Evolutionary conservation across 2,329 filamentous ascomycete species (phyloP).

Genomic region (Coleophoma cylindrospora): DNA sequence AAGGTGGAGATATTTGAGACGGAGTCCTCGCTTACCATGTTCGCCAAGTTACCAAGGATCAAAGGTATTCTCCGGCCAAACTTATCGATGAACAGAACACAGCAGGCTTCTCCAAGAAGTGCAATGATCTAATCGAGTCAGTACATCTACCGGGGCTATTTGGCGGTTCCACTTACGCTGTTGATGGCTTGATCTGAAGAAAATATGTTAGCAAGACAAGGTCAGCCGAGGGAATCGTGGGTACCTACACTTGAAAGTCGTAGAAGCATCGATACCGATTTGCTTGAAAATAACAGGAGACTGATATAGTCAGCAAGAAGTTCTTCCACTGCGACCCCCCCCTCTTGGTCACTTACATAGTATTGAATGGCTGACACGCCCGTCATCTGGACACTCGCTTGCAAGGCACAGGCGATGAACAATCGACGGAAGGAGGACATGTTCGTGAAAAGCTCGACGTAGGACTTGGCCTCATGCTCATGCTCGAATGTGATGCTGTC

Average conservation of each 20-base stretch:
- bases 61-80: conserved; percentile 68
- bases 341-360: conserved; percentile 29
- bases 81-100: conserved; percentile 60
- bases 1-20: too few species aligned
- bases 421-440: conserved; percentile 58
- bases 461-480: conserved; percentile 58
- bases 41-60: conserved; percentile 59
- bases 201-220: not conserved
- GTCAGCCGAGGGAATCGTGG: not conserved
- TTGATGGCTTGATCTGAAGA: conserved; percentile 52
- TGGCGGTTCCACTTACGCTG: not conserved
- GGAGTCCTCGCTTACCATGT: too few species aligned
- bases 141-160: too few species aligned
- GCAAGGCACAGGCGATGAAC: conserved; percentile 54
- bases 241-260: conserved; percentile 45
- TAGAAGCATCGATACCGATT: conserved; percentile 51
- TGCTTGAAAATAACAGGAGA: conserved; percentile 50
- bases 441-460: conserved; percentile 54
- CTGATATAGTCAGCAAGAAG: not conserved
- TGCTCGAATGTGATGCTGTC: conserved; percentile 57
- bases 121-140: conserved; percentile 45
- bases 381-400: conserved; percentile 63
- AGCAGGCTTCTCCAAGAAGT: conserved; percentile 52
- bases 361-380: conserved; percentile 62
- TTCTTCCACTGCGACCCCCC: too few species aligned